These are phyloP conservation scores for Silybum marianum DNA, from an alignment of 129 eudicot genomes.

Conservation along the genomic window DNA sequence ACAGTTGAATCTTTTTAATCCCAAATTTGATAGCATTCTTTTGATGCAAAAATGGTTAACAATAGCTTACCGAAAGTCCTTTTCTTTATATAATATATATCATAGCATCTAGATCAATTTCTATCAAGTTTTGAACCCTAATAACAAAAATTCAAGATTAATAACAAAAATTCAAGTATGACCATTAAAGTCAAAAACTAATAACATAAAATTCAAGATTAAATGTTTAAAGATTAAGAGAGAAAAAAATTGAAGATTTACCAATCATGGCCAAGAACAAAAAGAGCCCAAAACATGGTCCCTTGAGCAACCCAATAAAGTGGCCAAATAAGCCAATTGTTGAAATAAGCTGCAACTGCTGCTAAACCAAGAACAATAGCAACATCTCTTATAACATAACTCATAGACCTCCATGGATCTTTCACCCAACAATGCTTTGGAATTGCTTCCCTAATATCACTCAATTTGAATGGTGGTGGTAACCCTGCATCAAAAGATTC, in stretches of 20 bases:
- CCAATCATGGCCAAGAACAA: constrained; percentile 81
- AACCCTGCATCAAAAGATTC: constrained; percentile 61
- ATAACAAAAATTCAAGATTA: neutral
- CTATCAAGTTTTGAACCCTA: neutral
- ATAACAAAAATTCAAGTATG: constrained; percentile 2
- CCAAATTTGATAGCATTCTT: neutral
- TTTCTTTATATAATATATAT: neutral
- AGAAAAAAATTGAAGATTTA: constrained; percentile 17
- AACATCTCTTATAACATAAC: constrained; percentile 69
- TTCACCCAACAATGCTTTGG: constrained; percentile 77
- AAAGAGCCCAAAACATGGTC: constrained; percentile 72
- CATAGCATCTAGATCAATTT: neutral
- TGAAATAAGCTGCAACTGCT: constrained; percentile 47
- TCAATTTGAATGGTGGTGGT: constrained; percentile 63
- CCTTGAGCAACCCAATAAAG: constrained; percentile 79
- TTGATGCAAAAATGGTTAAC: neutral
- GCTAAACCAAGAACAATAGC: constrained; percentile 53
- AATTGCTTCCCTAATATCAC: constrained; percentile 59
- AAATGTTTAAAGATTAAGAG: neutral
- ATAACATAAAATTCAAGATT: neutral
- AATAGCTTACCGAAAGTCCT: neutral
- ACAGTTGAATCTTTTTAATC: neutral
- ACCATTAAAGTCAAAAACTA: constrained; percentile 14
- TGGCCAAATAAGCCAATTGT: constrained; percentile 62
- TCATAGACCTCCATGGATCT: constrained; percentile 64